Percentiles rank a stretch among this genome's conserved stretches.
phyloP scores from a whole-genome alignment of 176 grass and related monocot genomes.

The Echinochloa phyllopogon region DNA sequence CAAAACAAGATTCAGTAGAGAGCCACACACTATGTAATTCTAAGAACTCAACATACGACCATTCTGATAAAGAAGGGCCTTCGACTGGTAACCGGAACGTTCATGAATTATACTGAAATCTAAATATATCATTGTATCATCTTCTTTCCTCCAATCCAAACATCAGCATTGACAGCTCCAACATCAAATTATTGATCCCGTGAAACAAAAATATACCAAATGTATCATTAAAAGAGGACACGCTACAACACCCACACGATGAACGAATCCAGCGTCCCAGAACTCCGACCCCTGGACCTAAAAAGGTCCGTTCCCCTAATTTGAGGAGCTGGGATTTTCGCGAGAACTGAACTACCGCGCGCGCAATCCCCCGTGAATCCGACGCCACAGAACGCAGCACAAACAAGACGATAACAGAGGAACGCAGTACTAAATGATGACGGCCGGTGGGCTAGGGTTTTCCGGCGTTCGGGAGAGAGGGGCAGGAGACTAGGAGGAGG shows the following conservation, averaged over 20 bases:
- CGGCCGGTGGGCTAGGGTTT: neutral
- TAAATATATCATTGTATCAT: neutral
- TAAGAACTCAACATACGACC: neutral
- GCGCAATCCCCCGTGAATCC: neutral
- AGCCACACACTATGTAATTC: neutral
- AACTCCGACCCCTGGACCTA: neutral
- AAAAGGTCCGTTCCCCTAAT: neutral
- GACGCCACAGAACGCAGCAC: neutral
- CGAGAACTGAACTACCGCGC: neutral
- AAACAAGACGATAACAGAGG: neutral
- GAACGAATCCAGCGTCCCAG: neutral
- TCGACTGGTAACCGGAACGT: neutral
- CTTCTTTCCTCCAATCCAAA: neutral
- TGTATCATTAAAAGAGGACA: neutral
- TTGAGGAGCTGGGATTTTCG: neutral
- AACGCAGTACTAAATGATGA: no score
- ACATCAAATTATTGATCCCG: neutral
- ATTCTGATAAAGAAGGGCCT: neutral
- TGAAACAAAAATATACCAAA: neutral
- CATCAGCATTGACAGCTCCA: neutral
- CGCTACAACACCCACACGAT: neutral
- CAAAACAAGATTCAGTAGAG: slow-evolving; percentile 1
- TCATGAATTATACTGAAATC: no score
- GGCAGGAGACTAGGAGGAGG: neutral
- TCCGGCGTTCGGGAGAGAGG: neutral